Evolutionary conservation across 345 rosid genomes (phyloP).

Genomic region (Acer negundo): DNA sequence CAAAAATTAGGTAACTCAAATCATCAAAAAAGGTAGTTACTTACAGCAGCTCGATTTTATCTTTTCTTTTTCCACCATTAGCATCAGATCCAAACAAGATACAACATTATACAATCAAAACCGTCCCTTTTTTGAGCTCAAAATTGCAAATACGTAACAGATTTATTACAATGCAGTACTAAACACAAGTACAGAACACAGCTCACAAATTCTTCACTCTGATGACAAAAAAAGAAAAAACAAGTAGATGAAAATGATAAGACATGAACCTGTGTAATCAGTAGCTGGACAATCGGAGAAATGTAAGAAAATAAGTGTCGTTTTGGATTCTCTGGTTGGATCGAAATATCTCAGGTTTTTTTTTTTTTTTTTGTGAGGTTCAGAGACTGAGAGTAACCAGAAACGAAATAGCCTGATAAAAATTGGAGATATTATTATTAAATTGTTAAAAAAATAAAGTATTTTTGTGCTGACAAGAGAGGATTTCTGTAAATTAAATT

Average conservation of each 20-base stretch:
- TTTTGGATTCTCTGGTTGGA: background rate
- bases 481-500: background rate
- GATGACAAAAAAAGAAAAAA: background rate
- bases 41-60: background rate
- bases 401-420: background rate
- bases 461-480: too few species aligned
- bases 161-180: conserved; percentile 41
- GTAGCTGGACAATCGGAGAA: conserved; percentile 12
- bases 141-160: conserved; percentile 16
- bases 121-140: conserved; percentile 4
- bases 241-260: background rate
- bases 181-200: conserved; percentile 4
- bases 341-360: background rate
- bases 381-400: conserved; percentile 1
- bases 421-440: background rate
- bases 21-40: conserved; percentile 1
- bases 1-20: conserved; percentile 2
- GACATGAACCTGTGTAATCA: conserved; percentile 13
- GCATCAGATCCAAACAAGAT: conserved; percentile 38
- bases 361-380: background rate
- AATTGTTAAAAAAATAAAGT: background rate
- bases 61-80: conserved; percentile 5
- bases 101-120: conserved; percentile 4
- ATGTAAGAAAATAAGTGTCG: conserved; percentile 12
- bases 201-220: conserved; percentile 1